Conservation (phyloP, 192 early-diverging fungal genomes). For the Phlyctochytrium bullatum region DNA sequence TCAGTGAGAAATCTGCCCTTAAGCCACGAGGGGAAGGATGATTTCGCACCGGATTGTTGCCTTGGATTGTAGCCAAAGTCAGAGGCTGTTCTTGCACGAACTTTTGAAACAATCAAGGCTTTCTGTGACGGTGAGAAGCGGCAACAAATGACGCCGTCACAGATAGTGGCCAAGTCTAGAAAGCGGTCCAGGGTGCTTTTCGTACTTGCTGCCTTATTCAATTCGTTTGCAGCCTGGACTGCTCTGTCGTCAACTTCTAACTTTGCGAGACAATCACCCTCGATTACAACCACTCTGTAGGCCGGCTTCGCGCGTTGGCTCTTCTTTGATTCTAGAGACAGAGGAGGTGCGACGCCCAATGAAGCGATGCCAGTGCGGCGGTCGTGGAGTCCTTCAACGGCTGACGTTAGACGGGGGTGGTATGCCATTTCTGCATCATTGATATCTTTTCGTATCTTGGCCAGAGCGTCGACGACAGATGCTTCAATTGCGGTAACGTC, state of each 20-base stretch:
- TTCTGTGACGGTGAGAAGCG: constrained; percentile 86
- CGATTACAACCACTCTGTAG: not conserved
- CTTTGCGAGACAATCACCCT: not conserved
- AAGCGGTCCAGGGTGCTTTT: constrained; percentile 18
- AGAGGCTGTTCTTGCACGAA: constrained; percentile 5
- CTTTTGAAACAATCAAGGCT: constrained; percentile 66
- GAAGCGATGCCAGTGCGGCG: too few relatives aligned
- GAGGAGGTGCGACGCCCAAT: too few relatives aligned
- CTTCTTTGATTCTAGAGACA: too few relatives aligned
- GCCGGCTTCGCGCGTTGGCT: not conserved
- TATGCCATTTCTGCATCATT: too few relatives aligned
- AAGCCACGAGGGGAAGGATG: too few relatives aligned
- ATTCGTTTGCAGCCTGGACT: not conserved
- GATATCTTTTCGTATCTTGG: not conserved
- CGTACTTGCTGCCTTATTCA: not conserved
- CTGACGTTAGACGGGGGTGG: too few relatives aligned
- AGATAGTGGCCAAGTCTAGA: constrained; percentile 68
- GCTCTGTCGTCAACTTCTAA: not conserved
- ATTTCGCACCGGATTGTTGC: too few relatives aligned
- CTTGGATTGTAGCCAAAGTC: not conserved
- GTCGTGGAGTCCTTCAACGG: too few relatives aligned
- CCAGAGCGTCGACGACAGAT: not conserved
- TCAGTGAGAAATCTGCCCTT: too few relatives aligned
- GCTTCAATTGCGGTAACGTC: constrained; percentile 7
- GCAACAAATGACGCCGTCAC: constrained; percentile 83